A percentile compares a stretch with the other conserved stretches of the same genome.
Evolutionary conservation across 768 basidiomycete genomes (phyloP).

Genomic region (Boletus rubescentipes): DNA sequence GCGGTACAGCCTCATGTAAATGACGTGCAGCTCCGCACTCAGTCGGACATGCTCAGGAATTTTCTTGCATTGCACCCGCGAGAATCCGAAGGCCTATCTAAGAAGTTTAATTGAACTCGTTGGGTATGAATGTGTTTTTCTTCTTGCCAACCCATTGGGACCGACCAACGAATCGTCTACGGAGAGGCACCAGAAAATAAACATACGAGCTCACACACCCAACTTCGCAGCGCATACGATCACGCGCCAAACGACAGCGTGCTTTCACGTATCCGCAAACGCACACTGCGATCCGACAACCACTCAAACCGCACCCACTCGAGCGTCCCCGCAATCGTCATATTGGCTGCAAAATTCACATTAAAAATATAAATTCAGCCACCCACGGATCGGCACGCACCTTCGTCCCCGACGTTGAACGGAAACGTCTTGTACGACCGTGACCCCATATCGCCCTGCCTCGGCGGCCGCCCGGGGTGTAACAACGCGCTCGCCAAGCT

Average conservation of each 20-base stretch:
- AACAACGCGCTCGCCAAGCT: conserved; percentile 84
- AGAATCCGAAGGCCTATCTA: too few species aligned
- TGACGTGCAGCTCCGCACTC: too few species aligned
- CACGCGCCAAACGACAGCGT: conserved; percentile 84
- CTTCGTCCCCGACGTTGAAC: conserved; percentile 83
- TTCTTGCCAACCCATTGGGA: too few species aligned
- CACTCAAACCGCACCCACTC: conserved; percentile 81
- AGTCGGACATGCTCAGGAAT: too few species aligned
- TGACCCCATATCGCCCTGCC: conserved; percentile 80
- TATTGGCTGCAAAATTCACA: conserved; percentile 38
- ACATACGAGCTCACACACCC: not conserved
- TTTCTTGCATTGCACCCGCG: too few species aligned
- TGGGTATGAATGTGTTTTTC: too few species aligned
- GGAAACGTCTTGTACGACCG: conserved; percentile 86
- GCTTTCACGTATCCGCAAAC: conserved; percentile 78
- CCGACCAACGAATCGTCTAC: not conserved
- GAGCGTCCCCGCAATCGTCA: conserved; percentile 63
- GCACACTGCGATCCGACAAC: conserved; percentile 80
- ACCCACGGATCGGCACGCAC: conserved; percentile 41
- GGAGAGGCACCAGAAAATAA: not conserved
- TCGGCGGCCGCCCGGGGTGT: conserved; percentile 85
- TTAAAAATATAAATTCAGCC: too few species aligned
- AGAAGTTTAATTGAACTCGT: too few species aligned
- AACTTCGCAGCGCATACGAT: conserved; percentile 1
- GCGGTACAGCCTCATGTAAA: too few species aligned